phyloP scores from a whole-genome alignment of 2,329 filamentous ascomycete genomes.

The Paraphaeosphaeria sporulosa region DNA sequence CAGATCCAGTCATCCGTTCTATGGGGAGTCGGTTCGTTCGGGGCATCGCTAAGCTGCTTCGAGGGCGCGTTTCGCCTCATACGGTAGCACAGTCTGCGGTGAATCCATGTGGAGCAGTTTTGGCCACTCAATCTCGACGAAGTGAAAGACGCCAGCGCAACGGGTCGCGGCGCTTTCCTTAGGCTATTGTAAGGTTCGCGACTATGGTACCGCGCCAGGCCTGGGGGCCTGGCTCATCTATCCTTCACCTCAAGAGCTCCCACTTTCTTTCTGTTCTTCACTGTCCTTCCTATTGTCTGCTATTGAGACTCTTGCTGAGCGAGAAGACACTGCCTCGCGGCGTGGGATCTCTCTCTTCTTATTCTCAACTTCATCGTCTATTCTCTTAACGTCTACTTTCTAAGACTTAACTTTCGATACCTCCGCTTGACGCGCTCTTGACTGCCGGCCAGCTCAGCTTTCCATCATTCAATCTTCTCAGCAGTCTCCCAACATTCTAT shows the following conservation, averaged over 20 bases:
- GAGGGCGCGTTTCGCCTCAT: conserved; percentile 41
- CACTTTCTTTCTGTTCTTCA: conserved; percentile 19
- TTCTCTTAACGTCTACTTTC: conserved; percentile 20
- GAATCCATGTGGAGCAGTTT: conserved; percentile 36
- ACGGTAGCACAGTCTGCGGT: conserved; percentile 26
- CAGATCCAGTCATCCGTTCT: conserved; percentile 27
- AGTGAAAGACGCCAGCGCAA: conserved; percentile 37
- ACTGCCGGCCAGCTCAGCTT: conserved; percentile 43
- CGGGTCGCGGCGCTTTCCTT: conserved; percentile 27
- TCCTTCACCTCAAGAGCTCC: conserved; percentile 28
- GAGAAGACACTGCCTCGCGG: conserved; percentile 44
- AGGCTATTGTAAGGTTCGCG: conserved; percentile 39
- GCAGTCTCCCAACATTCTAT: conserved; percentile 18
- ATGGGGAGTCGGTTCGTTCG: conserved; percentile 23
- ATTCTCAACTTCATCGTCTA: conserved; percentile 17
- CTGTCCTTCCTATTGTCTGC: conserved; percentile 39
- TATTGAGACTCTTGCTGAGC: conserved; percentile 50
- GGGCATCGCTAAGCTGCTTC: conserved; percentile 26
- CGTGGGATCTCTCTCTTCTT: conserved; percentile 33
- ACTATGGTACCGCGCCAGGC: conserved; percentile 31
- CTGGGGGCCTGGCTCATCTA: conserved; percentile 23
- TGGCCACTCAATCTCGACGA: conserved; percentile 41
- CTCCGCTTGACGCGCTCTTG: conserved; percentile 38
- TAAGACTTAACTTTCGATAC: conserved; percentile 18
- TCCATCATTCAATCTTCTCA: conserved; percentile 15